These are phyloP conservation scores for Rhytidhysteron rufulum DNA, from an alignment of 2,329 filamentous ascomycete genomes.

Conservation along the genomic window DNA sequence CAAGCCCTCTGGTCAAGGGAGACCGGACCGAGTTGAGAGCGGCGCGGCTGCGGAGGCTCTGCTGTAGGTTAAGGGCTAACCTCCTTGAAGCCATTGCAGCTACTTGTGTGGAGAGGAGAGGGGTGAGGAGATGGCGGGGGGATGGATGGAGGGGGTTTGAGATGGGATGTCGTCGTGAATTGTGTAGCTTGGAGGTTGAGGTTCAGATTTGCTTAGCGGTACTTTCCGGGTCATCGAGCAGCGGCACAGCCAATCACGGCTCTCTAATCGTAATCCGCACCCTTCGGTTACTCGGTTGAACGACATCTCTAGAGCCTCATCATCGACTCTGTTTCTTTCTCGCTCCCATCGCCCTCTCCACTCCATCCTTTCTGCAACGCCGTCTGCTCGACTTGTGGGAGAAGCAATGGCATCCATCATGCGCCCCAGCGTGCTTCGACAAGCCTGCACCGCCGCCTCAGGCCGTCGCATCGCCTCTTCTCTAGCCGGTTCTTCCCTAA, in stretches of 20 bases:
- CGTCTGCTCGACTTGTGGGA: conserved; percentile 3
- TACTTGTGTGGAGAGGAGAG: conserved; percentile 27
- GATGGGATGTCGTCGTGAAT: conserved; percentile 41
- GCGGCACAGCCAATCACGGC: too few species aligned
- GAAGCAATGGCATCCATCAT: conserved; percentile 51
- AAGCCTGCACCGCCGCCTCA: conserved; percentile 40
- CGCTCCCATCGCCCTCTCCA: neutral
- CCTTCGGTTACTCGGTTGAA: too few species aligned
- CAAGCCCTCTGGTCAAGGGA: conserved; percentile 80
- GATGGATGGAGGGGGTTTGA: conserved; percentile 33
- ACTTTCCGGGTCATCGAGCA: conserved; percentile 1
- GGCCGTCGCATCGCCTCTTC: conserved; percentile 44
- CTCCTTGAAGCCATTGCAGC: conserved; percentile 86
- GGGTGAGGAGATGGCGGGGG: conserved; percentile 12
- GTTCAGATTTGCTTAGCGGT: conserved; percentile 2
- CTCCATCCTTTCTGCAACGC: neutral
- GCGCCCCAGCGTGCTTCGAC: conserved; percentile 48
- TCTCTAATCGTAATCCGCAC: too few species aligned
- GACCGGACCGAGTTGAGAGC: conserved; percentile 69
- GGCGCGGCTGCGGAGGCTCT: conserved; percentile 82
- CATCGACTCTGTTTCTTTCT: neutral
- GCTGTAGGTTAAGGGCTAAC: conserved; percentile 91
- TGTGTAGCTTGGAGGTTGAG: conserved; percentile 8
- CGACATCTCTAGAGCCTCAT: neutral
- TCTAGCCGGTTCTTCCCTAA: conserved; percentile 35